Evolutionary conservation across 352 stramenopile genomes (phyloP).

Genomic region (Phytophthora tubulina): DNA sequence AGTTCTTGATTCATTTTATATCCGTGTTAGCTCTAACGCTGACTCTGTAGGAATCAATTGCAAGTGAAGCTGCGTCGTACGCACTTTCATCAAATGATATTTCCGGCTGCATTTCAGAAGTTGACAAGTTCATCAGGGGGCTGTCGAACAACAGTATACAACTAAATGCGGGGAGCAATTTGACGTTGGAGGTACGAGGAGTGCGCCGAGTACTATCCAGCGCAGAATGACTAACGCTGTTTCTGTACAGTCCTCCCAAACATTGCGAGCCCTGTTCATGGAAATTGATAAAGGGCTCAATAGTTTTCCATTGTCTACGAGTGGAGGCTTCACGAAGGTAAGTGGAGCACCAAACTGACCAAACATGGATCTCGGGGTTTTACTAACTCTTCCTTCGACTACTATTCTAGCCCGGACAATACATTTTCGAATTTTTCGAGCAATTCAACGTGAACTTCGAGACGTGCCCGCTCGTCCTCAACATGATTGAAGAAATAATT

Average conservation of each 20-base stretch:
- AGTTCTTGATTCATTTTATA: neutral
- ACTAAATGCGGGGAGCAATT: conserved; percentile 54
- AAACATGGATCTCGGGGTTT: neutral
- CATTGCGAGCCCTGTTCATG: conserved; percentile 80
- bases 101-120: conserved; percentile 93
- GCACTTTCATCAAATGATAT: conserved; percentile 95
- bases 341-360: neutral
- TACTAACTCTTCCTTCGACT: conserved; percentile 8
- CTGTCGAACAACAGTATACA: conserved; percentile 69
- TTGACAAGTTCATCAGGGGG: conserved; percentile 87
- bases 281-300: conserved; percentile 90
- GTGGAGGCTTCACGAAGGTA: conserved; percentile 87
- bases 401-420: conserved; percentile 69
- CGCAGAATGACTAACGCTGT: conserved; percentile 24
- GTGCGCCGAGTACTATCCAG: neutral
- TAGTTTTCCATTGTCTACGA: conserved; percentile 74
- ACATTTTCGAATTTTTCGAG: conserved; percentile 93
- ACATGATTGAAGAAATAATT: conserved; percentile 92
- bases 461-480: conserved; percentile 86
- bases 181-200: conserved; percentile 68
- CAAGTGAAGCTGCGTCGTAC: conserved; percentile 96
- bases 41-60: conserved; percentile 78
- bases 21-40: neutral
- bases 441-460: conserved; percentile 92
- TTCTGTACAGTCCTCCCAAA: conserved; percentile 71